phyloP scores from a whole-genome alignment of 192 early-diverging fungal species.

The Coemansia sp. region DNA sequence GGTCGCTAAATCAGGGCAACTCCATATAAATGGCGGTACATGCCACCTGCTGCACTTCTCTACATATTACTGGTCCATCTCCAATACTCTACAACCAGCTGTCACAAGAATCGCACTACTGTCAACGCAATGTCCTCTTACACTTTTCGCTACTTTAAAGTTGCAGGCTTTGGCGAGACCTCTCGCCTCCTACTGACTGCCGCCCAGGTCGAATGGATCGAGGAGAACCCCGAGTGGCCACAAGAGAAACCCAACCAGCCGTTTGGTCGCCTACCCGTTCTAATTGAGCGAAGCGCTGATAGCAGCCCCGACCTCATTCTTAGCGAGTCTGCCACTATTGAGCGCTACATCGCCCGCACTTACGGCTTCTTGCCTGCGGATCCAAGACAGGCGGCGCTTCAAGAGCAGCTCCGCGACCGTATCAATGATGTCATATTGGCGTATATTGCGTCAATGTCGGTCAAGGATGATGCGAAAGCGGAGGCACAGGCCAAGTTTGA shows the following conservation, averaged over 20 bases:
- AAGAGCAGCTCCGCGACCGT: slow-evolving; percentile 23
- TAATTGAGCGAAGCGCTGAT: slow-evolving; percentile 21
- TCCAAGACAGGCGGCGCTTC: slow-evolving; percentile 28
- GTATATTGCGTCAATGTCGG: background rate
- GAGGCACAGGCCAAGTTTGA: slow-evolving; percentile 9
- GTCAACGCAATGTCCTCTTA: too few species aligned
- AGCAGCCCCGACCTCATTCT: slow-evolving; percentile 28
- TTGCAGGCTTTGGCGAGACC: slow-evolving; percentile 22
- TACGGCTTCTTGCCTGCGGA: slow-evolving; percentile 42
- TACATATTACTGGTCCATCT: too few species aligned
- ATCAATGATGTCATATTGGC: background rate
- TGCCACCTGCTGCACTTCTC: too few species aligned
- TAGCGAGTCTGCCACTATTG: slow-evolving; percentile 51
- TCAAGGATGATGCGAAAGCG: background rate
- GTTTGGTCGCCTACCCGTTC: slow-evolving; percentile 35
- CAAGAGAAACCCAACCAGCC: slow-evolving; percentile 30
- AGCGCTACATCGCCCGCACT: slow-evolving; percentile 55
- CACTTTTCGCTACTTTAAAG: slow-evolving; percentile 34
- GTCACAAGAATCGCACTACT: too few species aligned
- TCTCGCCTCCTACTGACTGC: slow-evolving; percentile 37
- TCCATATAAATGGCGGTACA: too few species aligned
- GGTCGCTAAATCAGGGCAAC: too few species aligned
- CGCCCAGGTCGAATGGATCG: slow-evolving; percentile 40
- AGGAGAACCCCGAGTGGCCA: slow-evolving; percentile 33
- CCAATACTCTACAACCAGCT: too few species aligned